Evolutionary conservation across 2,329 filamentous ascomycete species (phyloP), one percentile per base, ranked within the genome.

Genomic region (Penicillium sp.): DNA sequence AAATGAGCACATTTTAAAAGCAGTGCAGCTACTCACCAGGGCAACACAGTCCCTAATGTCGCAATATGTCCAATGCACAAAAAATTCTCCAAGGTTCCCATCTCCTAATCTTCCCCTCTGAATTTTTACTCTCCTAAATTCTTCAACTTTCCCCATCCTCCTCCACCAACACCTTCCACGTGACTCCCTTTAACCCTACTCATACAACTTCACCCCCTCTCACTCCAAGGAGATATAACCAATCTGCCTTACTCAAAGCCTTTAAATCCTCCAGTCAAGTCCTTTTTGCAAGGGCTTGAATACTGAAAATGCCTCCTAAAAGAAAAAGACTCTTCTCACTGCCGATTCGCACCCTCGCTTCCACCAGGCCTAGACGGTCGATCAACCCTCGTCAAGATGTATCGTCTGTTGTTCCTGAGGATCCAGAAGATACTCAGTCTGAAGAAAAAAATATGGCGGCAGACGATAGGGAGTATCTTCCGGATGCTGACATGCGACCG

Each of bases 151-250:
- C 35, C 44, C 30, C 47, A 48, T 30, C n/a, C 13, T n/a, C n/a
- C 5, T 49, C 47, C 47, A 41, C 47, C 19, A 35, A 29, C 21
- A 41, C 17, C 11, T n/a, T 58, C 53, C 67, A 66, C 66, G 57
- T 67, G 62, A 69, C 52, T 19, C 17, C 8, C 7, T 11, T 8
- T 30, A 63, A 49, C 56, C 61, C 60, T 65, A 55, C 38, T 48
- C 57, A 49, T 17, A 21, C 47, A 62, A 23, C 56, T 48, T 60
- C 60, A 63, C 23, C 17, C 45, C 26, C 7, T 50, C 35, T 59
- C 23, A 31, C 45, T 31, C 38, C 50, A 17, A 53, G 45, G 26
- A 51, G 17, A 41, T 46, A 46, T 19, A 58, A 17, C 6, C 23
- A 51, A 26, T 26, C 17, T 52, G 31, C 26, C 15, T 52, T 50